Evolutionary conservation across 805 yeast genomes (phyloP), one percentile per base, ranked within the genome.

Genomic region (Tetrapisispora taiwanensis): DNA sequence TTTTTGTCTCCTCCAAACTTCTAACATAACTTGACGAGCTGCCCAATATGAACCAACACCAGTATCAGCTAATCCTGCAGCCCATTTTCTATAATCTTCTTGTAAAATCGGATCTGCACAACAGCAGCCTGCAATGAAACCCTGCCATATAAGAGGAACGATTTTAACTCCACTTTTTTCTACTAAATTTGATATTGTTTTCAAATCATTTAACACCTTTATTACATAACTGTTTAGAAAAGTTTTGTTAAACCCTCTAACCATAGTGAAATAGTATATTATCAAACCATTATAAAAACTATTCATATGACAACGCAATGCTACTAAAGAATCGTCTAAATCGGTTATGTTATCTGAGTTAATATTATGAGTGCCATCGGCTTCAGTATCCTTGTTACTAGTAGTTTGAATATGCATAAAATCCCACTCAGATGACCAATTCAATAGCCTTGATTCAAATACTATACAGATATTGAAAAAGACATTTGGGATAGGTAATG

Each of bases 1-100:
- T 41, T 76, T 69, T 53, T 85, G 76, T 36, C 95, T 68, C 47
- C 87, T 64, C 92, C 94, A 84, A 9, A 85, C 90, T 59, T 86
- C 95, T 47, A 79, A 68, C 84, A 85, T 81, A 41, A 86, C 84
- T 56, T 82, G 88, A 45, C 90, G 67, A 0, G 90, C 88, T 13
- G 87, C 88, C 85, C 88, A 83, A 58, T 85, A 86, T 28, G 89
- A 79, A 0, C 95, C 94, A 49, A 78, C 70, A 13, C 84, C 84
- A 13, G 72, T 70, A 36, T 63, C 64, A 5, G 78, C 73, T 46
- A 72, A 55, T n/a, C 57, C 56, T 4, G 66, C 64, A 4, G 70
- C 68, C 94, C 95, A 86, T 46, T 71, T 68, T 55, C 77, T 79
- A 63, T 76, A 85, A 35, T 86, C 80, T 47, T 71, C 64, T 50